Conservation (phyloP, 2,329 filamentous ascomycete species). For the Alternaria sp. region DNA sequence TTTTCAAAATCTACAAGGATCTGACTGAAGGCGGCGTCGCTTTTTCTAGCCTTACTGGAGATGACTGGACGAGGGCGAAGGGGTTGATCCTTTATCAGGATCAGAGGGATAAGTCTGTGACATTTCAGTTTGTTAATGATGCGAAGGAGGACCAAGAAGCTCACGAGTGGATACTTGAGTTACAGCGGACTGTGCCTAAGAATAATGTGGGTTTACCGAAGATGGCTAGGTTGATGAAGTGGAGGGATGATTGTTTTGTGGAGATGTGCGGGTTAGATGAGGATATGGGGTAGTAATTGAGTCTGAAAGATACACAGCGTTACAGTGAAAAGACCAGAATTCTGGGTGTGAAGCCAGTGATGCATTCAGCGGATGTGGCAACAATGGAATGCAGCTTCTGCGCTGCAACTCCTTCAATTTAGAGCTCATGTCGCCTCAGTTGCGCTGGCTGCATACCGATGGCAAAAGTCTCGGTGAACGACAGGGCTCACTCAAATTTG, state of each 20-base stretch:
- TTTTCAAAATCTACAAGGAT: neutral
- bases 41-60: neutral
- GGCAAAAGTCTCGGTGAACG: neutral
- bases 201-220: neutral
- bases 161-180: neutral
- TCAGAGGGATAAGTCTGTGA: neutral
- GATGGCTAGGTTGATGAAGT: neutral
- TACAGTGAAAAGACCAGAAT: neutral
- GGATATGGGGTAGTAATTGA: fast-evolving
- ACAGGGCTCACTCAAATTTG: neutral
- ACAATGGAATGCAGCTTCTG: neutral
- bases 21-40: neutral
- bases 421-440: neutral
- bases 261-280: neutral
- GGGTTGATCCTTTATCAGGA: neutral
- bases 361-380: neutral
- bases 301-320: fast-evolving
- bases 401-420: neutral
- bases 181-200: neutral
- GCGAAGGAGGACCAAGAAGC: neutral
- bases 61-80: neutral
- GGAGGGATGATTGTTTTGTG: neutral
- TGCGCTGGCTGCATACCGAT: neutral
- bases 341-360: neutral
- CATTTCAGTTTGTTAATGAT: neutral